These are phyloP conservation scores for Saxophila tyrrhenica DNA, from an alignment of 495 filamentous ascomycete genomes.

Conservation along the genomic window DNA sequence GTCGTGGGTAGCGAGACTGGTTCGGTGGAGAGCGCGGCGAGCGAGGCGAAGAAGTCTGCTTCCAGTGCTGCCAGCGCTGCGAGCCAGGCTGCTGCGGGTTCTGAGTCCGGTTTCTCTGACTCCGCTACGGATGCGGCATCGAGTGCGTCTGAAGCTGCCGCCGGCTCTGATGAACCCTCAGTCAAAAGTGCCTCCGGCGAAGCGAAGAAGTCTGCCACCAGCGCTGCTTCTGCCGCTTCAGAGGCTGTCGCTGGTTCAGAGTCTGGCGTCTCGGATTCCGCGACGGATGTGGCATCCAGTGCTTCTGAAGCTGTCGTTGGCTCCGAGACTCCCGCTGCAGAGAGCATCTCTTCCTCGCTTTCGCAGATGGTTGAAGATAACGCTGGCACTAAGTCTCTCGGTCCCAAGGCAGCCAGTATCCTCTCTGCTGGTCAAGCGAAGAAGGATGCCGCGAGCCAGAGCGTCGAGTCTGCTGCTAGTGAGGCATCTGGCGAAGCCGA, in stretches of 20 bases:
- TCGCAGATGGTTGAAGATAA: neutral
- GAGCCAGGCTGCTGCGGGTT: neutral
- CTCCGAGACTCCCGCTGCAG: constrained; percentile 18
- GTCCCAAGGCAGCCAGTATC: constrained; percentile 13
- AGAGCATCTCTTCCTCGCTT: constrained; percentile 11
- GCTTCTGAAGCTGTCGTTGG: constrained; percentile 28
- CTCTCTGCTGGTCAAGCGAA: constrained; percentile 8
- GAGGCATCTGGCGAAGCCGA: neutral
- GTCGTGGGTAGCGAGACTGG: neutral
- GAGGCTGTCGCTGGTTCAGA: constrained; percentile 7
- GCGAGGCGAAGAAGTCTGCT: neutral
- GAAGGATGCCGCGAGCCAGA: constrained; percentile 21
- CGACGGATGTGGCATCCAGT: constrained; percentile 26
- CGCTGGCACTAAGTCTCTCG: neutral
- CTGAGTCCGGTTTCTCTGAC: neutral
- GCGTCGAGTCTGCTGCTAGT: constrained; percentile 23
- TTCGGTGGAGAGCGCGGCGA: neutral
- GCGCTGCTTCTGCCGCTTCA: constrained; percentile 26
- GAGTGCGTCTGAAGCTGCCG: constrained; percentile 15
- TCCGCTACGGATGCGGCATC: constrained; percentile 14
- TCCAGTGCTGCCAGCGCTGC: neutral
- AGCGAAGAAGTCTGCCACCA: constrained; percentile 18
- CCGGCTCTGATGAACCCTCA: neutral
- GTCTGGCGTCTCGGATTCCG: constrained; percentile 15
- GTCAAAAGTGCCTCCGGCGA: neutral